These are phyloP conservation scores for Aspergillus sojae DNA, from an alignment of 2,329 filamentous ascomycete genomes.

Conservation along the genomic window DNA sequence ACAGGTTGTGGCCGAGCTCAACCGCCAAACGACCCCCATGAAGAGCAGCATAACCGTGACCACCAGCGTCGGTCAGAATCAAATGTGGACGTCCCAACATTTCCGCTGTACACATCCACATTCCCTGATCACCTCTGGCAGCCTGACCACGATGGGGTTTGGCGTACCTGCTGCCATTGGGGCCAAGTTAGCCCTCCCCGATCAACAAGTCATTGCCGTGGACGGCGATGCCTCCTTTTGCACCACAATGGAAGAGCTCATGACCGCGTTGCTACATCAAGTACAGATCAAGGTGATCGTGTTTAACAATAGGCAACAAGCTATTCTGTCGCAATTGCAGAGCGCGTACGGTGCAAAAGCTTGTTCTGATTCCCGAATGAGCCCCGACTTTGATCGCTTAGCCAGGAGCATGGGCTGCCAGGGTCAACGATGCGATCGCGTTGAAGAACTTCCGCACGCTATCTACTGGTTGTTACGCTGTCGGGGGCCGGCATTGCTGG, in stretches of 20 bases:
- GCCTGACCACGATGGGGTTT: neutral
- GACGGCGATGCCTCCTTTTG: neutral
- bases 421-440: neutral
- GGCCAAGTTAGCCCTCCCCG: neutral
- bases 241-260: constrained; percentile 1
- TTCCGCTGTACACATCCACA: neutral
- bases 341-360: neutral
- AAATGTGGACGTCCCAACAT: constrained; percentile 2
- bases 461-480: constrained; percentile 1
- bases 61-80: neutral
- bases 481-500: neutral
- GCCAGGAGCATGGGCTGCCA: neutral
- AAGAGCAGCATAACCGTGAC: neutral
- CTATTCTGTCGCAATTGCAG: neutral
- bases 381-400: neutral
- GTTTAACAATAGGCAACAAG: neutral
- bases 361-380: neutral
- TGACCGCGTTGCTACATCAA: constrained; percentile 1
- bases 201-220: neutral
- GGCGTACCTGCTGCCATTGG: neutral
- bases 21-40: constrained; percentile 1
- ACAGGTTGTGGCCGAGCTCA: neutral
- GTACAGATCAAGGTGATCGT: neutral
- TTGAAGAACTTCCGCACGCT: neutral
- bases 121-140: neutral